phyloP scores from a whole-genome alignment of 2,329 filamentous ascomycete species.

The Pestalotiopsis sp. region DNA sequence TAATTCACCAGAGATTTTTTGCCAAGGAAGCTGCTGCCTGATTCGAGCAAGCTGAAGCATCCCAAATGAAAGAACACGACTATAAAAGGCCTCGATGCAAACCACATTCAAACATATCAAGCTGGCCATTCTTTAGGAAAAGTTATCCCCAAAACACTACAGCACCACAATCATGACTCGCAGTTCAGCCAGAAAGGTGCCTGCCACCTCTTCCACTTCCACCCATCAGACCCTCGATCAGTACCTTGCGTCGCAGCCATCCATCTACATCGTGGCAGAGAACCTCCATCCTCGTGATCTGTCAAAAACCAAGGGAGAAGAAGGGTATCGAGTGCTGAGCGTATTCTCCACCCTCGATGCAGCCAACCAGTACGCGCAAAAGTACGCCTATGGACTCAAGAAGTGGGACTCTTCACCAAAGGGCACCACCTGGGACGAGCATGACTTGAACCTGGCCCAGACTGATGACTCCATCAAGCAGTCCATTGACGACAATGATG shows the following conservation, averaged over 20 bases:
- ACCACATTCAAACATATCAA: neutral
- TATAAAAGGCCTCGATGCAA: neutral
- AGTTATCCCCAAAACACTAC: neutral
- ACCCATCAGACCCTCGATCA: constrained; percentile 4
- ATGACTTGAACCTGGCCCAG: neutral
- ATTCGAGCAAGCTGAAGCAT: neutral
- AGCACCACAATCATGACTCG: neutral
- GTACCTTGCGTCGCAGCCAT: constrained; percentile 8
- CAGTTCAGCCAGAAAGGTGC: neutral
- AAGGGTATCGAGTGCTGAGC: constrained; percentile 7
- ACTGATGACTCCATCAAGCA: neutral
- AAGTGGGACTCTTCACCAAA: neutral
- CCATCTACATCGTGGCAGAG: constrained; percentile 11
- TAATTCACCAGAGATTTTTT: neutral
- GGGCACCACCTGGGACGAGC: neutral
- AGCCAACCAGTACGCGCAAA: constrained; percentile 6
- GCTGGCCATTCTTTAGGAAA: neutral
- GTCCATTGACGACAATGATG: neutral
- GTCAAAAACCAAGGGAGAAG: constrained; percentile 1
- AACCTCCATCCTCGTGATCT: constrained; percentile 10
- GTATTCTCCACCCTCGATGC: neutral
- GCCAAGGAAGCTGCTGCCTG: neutral
- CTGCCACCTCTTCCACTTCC: neutral
- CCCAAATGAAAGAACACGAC: neutral
- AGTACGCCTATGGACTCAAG: constrained; percentile 10